A percentile compares a stretch with the other conserved stretches of the same genome.
Evolutionary conservation across 371 early-diverging fungal species (phyloP).

Genomic region (Fennellomyces sp.): DNA sequence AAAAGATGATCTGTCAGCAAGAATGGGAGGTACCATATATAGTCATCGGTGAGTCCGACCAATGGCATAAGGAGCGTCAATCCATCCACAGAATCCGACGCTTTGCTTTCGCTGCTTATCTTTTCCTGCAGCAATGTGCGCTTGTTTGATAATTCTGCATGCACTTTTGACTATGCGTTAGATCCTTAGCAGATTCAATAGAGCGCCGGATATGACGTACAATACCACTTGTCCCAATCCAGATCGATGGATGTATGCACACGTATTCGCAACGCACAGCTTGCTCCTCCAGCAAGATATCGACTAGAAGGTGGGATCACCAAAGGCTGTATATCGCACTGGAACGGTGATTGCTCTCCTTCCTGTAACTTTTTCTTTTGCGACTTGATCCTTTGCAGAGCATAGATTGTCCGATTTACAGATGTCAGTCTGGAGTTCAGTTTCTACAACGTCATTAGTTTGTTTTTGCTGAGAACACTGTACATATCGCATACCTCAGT

Average conservation of each 20-base stretch:
- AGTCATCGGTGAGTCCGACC: not conserved
- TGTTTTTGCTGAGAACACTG: not conserved
- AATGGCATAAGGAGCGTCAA: not conserved
- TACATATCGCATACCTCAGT: not conserved
- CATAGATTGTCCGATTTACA: not conserved
- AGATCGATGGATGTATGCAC: not conserved
- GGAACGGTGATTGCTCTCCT: not conserved
- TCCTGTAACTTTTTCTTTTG: not conserved
- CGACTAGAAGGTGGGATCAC: not conserved
- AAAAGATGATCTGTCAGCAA: not conserved
- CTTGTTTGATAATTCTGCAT: not conserved
- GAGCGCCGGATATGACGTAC: not conserved
- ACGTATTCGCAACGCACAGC: not conserved
- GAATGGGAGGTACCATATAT: not conserved
- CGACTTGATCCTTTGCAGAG: not conserved
- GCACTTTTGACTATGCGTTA: not conserved
- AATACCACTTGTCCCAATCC: slow-evolving; percentile 1
- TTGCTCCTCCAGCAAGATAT: not conserved
- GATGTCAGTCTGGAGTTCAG: not conserved
- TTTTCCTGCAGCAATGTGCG: not conserved
- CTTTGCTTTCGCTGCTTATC: not conserved
- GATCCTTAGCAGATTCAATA: not conserved
- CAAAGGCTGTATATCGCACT: not conserved
- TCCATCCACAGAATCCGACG: not conserved
- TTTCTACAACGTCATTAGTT: not conserved